Evolutionary conservation across 352 stramenopile genomes (phyloP), one percentile per base, ranked within the genome.

Genomic region (Phytophthora agathidicida): DNA sequence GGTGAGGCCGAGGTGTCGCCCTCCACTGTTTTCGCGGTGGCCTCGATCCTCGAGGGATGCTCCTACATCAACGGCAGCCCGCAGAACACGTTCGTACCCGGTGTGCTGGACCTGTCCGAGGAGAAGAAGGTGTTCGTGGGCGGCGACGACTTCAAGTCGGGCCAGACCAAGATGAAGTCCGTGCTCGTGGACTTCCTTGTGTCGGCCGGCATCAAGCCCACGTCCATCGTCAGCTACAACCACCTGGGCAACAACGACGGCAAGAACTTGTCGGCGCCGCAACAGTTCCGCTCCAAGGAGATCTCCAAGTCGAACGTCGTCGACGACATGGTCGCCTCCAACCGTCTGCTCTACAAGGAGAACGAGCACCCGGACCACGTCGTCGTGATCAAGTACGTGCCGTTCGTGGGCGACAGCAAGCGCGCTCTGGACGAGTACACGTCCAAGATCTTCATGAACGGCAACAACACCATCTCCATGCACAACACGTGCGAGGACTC

Each of bases 401-500:
- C 98, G 30, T 98, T 98, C 67, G 98, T 99, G 10, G 96, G 93
- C 56, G 98, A 99, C 86, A 98, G 89, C 60, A 99, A 99, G 85
- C 95, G 98, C 51, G 98, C 98, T n/a, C 94, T 99, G 76, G 98
- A 99, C 65, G 98, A 99, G 83, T 99, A 99, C 82, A 99, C 97
- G 23, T 98, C 90, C 19, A 98, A 99, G 84, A 99, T 99, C 68
- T 99, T 99, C 77, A 98, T 99, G 96, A 98, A 98, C 52, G 98
- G 98, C 56, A 98, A 91, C 53, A 99, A 99, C 81, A 99, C 98
- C n/a, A 99, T 99, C 76, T 96, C 96, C 23, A 99, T 99, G 96
- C 98, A 99, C 91, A 99, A 99, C 78, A 99, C 97, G 52, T 99
- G 98, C 79, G 97, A 99, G 71, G 98, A 99, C 74, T 99, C 96